A percentile compares a stretch with the other conserved stretches of the same genome.
phyloP scores from a whole-genome alignment of 768 basidiomycete genomes.

The Naganishia friedmannii region DNA sequence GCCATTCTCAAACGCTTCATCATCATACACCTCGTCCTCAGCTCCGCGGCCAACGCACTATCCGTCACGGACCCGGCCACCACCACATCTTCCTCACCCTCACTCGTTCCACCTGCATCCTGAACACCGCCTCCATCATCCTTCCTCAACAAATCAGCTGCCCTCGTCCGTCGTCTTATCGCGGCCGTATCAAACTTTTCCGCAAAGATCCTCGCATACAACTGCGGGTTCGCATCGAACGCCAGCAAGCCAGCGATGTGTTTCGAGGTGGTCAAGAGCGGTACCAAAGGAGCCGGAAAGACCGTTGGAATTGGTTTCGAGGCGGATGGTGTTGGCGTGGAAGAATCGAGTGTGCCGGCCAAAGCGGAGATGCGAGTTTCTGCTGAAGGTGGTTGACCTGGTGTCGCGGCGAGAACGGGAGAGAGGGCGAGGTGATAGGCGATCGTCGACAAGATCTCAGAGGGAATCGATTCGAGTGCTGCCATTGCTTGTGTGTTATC shows the following conservation, averaged over 20 bases:
- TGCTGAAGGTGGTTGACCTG: neutral
- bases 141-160: conserved; percentile 51
- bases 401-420: neutral
- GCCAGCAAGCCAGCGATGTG: conserved; percentile 47
- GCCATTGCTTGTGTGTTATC: too few relatives aligned
- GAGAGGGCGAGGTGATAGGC: conserved; percentile 61
- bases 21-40: conserved; percentile 36
- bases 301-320: conserved; percentile 1
- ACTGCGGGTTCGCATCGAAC: conserved; percentile 60
- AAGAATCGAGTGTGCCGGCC: conserved; percentile 61
- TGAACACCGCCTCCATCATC: conserved; percentile 45
- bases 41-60: conserved; percentile 36
- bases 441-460: conserved; percentile 75
- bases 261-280: conserved; percentile 54
- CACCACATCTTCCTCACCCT: neutral
- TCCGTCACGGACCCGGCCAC: conserved; percentile 22
- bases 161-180: conserved; percentile 58
- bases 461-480: conserved; percentile 60
- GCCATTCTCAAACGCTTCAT: conserved; percentile 36
- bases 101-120: neutral
- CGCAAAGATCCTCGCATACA: conserved; percentile 70
- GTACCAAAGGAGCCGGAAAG: conserved; percentile 62
- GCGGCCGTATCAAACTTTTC: conserved; percentile 65
- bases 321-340: neutral
- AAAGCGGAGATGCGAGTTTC: neutral